These are phyloP conservation scores for Diaporthe humulicola DNA, from an alignment of 2,329 filamentous ascomycete species.

Conservation along the genomic window DNA sequence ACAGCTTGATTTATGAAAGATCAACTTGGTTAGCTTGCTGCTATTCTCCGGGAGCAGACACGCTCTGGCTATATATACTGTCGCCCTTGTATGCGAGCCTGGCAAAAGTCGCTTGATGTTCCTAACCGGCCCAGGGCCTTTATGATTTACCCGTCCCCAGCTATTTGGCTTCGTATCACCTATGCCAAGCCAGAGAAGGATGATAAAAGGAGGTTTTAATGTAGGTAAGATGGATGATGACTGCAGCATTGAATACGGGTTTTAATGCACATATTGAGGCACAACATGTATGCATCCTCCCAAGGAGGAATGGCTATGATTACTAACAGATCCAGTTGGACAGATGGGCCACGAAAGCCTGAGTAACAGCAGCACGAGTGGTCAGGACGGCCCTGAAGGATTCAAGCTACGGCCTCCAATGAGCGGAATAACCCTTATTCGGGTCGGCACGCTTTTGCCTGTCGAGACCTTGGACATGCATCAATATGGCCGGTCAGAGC, in stretches of 20 bases:
- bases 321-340: not conserved
- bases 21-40: not conserved
- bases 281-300: not conserved
- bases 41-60: not conserved
- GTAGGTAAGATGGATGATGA: slow-evolving; percentile 4
- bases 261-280: not conserved
- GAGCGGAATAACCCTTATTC: not conserved
- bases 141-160: not conserved
- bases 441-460: not conserved
- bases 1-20: not conserved
- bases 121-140: not conserved
- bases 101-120: not conserved
- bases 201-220: not conserved
- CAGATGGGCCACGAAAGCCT: not conserved
- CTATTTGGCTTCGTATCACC: not conserved
- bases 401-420: not conserved
- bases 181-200: not conserved
- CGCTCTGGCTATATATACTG: not conserved
- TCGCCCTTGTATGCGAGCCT: not conserved
- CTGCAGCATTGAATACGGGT: slow-evolving; percentile 17
- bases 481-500: not conserved
- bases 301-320: not conserved
- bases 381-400: not conserved
- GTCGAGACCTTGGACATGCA: not conserved
- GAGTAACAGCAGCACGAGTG: not conserved